phyloP scores from a whole-genome alignment of 257 asterid genomes.

The Primulina tabacum region DNA sequence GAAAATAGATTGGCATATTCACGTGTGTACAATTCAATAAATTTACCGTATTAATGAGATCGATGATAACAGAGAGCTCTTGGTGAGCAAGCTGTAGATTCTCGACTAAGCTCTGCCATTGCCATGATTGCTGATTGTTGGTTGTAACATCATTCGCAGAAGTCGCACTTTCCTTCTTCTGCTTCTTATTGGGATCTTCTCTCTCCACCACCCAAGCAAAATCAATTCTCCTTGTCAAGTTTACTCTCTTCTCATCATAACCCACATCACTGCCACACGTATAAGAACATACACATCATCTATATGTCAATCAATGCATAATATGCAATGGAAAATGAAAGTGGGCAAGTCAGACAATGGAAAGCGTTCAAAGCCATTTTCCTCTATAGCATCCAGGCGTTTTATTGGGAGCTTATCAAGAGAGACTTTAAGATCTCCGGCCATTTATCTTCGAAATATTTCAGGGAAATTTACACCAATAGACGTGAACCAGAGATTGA shows the following conservation, averaged over 20 bases:
- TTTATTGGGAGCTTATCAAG: slow-evolving; percentile 87
- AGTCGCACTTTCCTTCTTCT: slow-evolving; percentile 46
- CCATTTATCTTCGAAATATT: slow-evolving; percentile 38
- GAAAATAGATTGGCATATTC: neutral
- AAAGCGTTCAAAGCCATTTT: slow-evolving; percentile 76
- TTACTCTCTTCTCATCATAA: slow-evolving; percentile 74
- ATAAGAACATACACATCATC: slow-evolving; percentile 16
- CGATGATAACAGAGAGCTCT: slow-evolving; percentile 92
- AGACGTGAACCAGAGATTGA: slow-evolving; percentile 10
- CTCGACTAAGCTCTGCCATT: slow-evolving; percentile 86
- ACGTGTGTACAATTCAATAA: neutral
- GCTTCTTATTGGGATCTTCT: slow-evolving; percentile 89
- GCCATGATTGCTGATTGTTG: slow-evolving; percentile 67
- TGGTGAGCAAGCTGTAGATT: slow-evolving; percentile 89
- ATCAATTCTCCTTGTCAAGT: slow-evolving; percentile 77
- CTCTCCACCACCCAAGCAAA: slow-evolving; percentile 94
- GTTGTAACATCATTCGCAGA: slow-evolving; percentile 43
- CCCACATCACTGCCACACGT: slow-evolving; percentile 60
- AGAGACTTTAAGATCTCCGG: slow-evolving; percentile 56
- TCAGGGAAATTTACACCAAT: slow-evolving; percentile 14
- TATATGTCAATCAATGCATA: neutral
- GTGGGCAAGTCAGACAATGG: slow-evolving; percentile 46
- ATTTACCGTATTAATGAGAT: slow-evolving; percentile 80
- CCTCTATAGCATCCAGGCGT: slow-evolving; percentile 67
- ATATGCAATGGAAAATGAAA: neutral